Base-by-base conservation (phyloP, 768 basidiomycete genomes). In the Termitomyces sp. region DNA sequence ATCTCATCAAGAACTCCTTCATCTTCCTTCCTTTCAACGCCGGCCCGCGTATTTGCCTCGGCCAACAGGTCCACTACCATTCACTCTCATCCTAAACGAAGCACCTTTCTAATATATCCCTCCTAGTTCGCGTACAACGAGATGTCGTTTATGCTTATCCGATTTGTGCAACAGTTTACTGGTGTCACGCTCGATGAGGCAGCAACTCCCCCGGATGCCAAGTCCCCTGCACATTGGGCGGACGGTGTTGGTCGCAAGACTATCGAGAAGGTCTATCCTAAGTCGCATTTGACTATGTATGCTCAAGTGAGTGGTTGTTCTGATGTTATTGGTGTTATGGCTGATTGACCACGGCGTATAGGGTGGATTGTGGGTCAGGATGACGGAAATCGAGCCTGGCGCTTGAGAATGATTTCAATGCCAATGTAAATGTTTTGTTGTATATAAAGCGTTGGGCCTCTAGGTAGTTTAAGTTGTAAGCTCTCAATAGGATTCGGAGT, bases 11-110 rank as follows among this genome's bases (percentile, higher is more conserved):
- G 35, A 85, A 86, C 58, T 78, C 84, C 0, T 87, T 84, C 70
- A 85, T 87, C 54, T 90, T 89, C 71, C 73, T 88, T 4, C 84
- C 83, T 15, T 85, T 85, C 72, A 84, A 83, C 53, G 82, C 77
- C 2, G 78, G 78, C 15, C 83, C 83, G 6, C 74, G 82, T 15
- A 82, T 84, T 50, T 84, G 82, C 57, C 74, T 83, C 5, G 83
- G 83, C 5, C 83, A 85, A 70, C 81, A 83, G 69, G 82, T 60
- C 3, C 9, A 38, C 25, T 44, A 2, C 25, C 25, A n/a, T 44
- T 2, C 7, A 9, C 15, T 32, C 29, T 33, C 45, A 33, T 20
- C n/a, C n/a, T 22, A 35, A 16, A 38, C 39, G 46, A 18, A 35
- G 18, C 25, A 29, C 3, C 9, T 43, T 35, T 16, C n/a, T 38